A percentile compares a stretch with the other conserved stretches of the same genome.
Evolutionary conservation across 1,139 yeast species (phyloP).

Genomic region (Pichia sp.): DNA sequence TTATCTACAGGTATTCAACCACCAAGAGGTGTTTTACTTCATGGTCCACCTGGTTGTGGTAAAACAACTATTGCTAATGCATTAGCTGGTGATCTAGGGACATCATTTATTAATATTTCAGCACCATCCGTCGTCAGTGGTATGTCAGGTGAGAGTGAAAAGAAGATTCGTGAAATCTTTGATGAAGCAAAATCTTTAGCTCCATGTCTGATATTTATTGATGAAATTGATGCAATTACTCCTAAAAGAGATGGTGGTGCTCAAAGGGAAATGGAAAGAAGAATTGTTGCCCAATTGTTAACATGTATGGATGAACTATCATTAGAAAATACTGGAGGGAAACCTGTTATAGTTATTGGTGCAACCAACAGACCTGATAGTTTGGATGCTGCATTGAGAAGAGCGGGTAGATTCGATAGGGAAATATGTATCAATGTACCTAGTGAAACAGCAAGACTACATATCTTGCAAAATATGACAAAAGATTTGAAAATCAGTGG

Average conservation of each 20-base stretch:
- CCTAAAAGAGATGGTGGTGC: conserved; percentile 98
- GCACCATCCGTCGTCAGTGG: conserved; percentile 98
- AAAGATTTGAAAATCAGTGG: conserved; percentile 58
- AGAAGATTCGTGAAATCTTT: conserved; percentile 83
- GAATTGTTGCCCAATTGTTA: conserved; percentile 90
- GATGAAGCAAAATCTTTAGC: conserved; percentile 89
- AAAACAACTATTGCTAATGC: conserved; percentile 96
- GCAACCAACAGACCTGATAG: conserved; percentile 98
- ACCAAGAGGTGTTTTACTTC: conserved; percentile 89
- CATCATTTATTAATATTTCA: conserved; percentile 82
- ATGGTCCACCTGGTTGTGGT: conserved; percentile 99
- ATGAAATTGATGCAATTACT: conserved; percentile 95
- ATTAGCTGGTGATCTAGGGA: conserved; percentile 87
- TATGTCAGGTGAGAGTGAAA: conserved; percentile 99
- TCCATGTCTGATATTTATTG: conserved; percentile 88
- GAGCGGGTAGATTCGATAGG: conserved; percentile 97
- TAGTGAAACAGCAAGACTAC: conserved; percentile 71
- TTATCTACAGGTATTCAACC: conserved; percentile 87
- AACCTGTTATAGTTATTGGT: conserved; percentile 94
- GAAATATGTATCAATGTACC: conserved; percentile 87
- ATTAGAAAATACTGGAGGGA: conserved; percentile 80
- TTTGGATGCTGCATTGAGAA: conserved; percentile 90
- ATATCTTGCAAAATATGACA: conserved; percentile 72
- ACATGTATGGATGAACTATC: conserved; percentile 93
- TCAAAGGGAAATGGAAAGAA: conserved; percentile 94